Base-by-base conservation (phyloP, 164 flowering plant species). In the Vitis cinerea region DNA sequence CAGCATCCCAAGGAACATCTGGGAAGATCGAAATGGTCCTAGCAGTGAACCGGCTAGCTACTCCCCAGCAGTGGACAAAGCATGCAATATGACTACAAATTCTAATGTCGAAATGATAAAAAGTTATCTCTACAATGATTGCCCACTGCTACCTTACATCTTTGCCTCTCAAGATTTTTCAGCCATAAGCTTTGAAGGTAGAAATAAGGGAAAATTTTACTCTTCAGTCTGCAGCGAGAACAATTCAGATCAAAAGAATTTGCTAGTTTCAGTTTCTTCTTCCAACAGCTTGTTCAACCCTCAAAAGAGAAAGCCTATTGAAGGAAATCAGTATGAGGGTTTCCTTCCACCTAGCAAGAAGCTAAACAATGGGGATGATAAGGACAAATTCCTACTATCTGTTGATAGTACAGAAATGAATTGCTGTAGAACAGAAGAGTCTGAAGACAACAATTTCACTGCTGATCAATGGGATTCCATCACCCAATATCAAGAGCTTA, bases 121-220 rank as follows among this genome's bases (percentile, higher is more conserved):
- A 47, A 59, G 55, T 16, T 71, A 57, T 55, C n/a, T 71, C 1
- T 71, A 17, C 72, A 70, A 68, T 3, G 78, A 65, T 23, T 78
- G 59, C 17, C 75, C 78, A 0, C 65, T 74, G 74, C 63, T 74
- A 10, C 81, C 81, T 54, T 74, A 74, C 61, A 74, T 78, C 44
- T 68, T 74, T 48, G 71, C 75, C 60, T 64, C 77, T 27, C 71
- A 61, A 7, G 69, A 56, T 4, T 54, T 54, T 52, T 62, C 80
- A 12, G 70, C 50, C 72, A 30, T 73, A 52, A 74, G 70, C 74
- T 64, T 70, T 37, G 66, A 63, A 68, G 23, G 67, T 10, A 64
- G 66, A 5, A 50, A 50, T 9, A 69, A 52, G 14, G 51, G 51
- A 30, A 61, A 65, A n/a, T 27, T 63, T 23, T 27, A 30, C 47